These are phyloP conservation scores for Fusarium setosum DNA, from an alignment of 2,329 filamentous ascomycete species.

Conservation along the genomic window DNA sequence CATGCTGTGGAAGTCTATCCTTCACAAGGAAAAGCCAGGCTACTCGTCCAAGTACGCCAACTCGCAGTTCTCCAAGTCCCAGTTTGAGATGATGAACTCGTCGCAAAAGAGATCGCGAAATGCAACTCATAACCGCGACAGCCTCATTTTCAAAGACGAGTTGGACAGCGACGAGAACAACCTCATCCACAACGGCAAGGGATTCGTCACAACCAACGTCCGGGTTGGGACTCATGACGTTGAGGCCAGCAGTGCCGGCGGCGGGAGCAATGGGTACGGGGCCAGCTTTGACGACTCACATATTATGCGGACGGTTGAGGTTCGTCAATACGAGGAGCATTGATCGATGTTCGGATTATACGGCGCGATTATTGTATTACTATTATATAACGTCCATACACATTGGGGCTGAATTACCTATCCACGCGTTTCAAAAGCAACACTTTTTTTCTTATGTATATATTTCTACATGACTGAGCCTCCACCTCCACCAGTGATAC, in stretches of 20 bases:
- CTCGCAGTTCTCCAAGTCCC: constrained; percentile 1
- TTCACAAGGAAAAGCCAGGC: constrained; percentile 24
- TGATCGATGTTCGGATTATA: too few relatives aligned
- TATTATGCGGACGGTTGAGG: constrained; percentile 24
- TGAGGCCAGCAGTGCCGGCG: neutral
- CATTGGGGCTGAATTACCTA: too few relatives aligned
- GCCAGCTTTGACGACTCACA: constrained; percentile 14
- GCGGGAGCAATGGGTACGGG: neutral
- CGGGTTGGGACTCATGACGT: neutral
- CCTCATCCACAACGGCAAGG: constrained; percentile 15
- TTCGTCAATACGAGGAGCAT: constrained; percentile 18
- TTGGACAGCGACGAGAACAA: constrained; percentile 24
- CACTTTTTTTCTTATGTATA: too few relatives aligned
- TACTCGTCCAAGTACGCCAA: constrained; percentile 21
- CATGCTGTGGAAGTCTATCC: constrained; percentile 31
- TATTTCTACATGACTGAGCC: too few relatives aligned
- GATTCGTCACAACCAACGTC: constrained; percentile 13
- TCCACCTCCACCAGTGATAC: too few relatives aligned
- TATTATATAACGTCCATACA: too few relatives aligned
- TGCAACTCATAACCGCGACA: neutral
- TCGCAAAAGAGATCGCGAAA: constrained; percentile 11
- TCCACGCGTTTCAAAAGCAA: too few relatives aligned
- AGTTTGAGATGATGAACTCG: constrained; percentile 30
- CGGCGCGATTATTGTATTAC: too few relatives aligned
- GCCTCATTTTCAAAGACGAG: constrained; percentile 6